Base-by-base conservation (phyloP, 192 early-diverging fungal species). In the Gigaspora rosea region DNA sequence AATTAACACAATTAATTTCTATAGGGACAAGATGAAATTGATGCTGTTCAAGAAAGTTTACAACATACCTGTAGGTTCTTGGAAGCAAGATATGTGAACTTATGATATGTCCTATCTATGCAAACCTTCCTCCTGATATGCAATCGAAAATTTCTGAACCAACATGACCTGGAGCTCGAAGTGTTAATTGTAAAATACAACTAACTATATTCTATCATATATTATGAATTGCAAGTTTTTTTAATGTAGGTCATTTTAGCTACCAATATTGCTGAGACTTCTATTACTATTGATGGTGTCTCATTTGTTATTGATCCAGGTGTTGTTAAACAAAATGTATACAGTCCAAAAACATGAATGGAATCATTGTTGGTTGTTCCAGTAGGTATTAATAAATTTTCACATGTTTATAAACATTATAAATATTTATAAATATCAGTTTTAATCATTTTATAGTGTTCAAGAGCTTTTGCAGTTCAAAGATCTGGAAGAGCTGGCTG, bases 181-280 rank as follows among this genome's bases (percentile, higher is more conserved):
- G 98, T 79, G 92, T 81, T 41, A 41, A 1, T 41, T 0, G 7
- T 41, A 41, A 41, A 27, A 27, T 27, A 27, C 27, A 27, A 27
- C 27, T 27, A 27, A 27, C 27, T 27, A 27, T 27, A 27, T 56
- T 27, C 0, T 35, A 22, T 27, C 27, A 27, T 27, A 27, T 27
- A 0, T 27, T 27, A 27, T 27, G 27, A 27, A 27, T 27, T 27
- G 1, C 27, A 27, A 27, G 27, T 41, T 22, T 69, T 72, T 36
- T 56, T 2, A 8, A 73, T 35, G 8, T 75, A 79, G 78, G 87
- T 96, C 20, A 95, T 99, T 22, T 79, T 99, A 52, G 96, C 98
- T 1, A 99, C 98, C 65, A 99, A 99, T 82, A 97, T 99, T 88
- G 98, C 98, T 7, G 98, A 99, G 80, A 99, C 98, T 0, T 95